A percentile compares a stretch with the other conserved stretches of the same genome.
These are phyloP conservation scores for Bathelium albidoporum DNA, from an alignment of 495 filamentous ascomycete species.

Conservation along the genomic window DNA sequence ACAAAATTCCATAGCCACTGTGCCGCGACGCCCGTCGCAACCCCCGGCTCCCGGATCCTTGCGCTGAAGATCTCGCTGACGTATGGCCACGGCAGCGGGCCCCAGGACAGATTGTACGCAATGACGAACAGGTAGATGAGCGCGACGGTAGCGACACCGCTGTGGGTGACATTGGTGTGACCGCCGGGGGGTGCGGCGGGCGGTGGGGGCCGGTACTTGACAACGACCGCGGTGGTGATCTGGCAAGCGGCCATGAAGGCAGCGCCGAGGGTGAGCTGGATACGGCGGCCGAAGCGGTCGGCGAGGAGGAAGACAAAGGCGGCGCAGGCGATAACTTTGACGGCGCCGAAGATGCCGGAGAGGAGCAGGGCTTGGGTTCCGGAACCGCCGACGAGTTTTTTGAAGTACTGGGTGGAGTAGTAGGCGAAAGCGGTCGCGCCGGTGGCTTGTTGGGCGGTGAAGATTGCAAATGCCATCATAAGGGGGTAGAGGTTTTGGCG, in stretches of 20 bases:
- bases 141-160: slow-evolving; percentile 19
- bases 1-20: slow-evolving; percentile 61
- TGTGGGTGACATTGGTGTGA: slow-evolving; percentile 7
- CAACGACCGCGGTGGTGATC: slow-evolving; percentile 15
- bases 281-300: slow-evolving; percentile 17
- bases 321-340: slow-evolving; percentile 20
- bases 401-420: slow-evolving; percentile 28
- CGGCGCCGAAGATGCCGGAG: slow-evolving; percentile 19
- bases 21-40: slow-evolving; percentile 57
- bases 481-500: slow-evolving; percentile 30
- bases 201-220: slow-evolving; percentile 4
- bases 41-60: slow-evolving; percentile 59
- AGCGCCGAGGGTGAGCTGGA: slow-evolving; percentile 14
- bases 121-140: slow-evolving; percentile 24
- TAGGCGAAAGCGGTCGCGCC: slow-evolving; percentile 31
- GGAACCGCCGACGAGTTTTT: slow-evolving; percentile 20
- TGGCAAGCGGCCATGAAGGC: slow-evolving; percentile 21
- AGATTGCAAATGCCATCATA: slow-evolving; percentile 38
- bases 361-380: slow-evolving; percentile 16
- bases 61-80: slow-evolving; percentile 66
- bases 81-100: slow-evolving; percentile 47
- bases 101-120: slow-evolving; percentile 21
- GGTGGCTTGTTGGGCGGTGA: slow-evolving; percentile 39
- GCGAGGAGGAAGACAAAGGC: slow-evolving; percentile 20
- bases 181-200: slow-evolving; percentile 1